A percentile compares a stretch with the other conserved stretches of the same genome.
Evolutionary conservation across 192 early-diverging fungal species (phyloP).

Genomic region (Umbelopsis ramanniana): DNA sequence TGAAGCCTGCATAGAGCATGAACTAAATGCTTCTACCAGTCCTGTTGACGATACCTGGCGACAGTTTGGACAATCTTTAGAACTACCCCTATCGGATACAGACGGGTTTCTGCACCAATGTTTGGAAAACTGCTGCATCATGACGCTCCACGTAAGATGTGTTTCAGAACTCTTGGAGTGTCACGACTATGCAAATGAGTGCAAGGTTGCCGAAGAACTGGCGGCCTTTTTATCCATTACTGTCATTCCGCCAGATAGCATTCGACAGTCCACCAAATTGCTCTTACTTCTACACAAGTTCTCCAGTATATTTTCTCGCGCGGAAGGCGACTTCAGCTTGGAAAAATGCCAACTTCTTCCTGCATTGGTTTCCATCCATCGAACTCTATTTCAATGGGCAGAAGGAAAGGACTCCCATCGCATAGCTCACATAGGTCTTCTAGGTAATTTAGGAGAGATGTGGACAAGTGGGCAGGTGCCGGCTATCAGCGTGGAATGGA

Average conservation of each 20-base stretch:
- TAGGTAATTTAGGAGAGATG: background rate
- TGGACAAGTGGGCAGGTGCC: background rate
- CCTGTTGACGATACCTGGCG: constrained; percentile 2
- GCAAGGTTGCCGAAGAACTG: constrained; percentile 2
- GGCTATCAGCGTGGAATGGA: constrained; percentile 10
- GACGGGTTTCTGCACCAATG: constrained; percentile 8
- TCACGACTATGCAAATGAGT: background rate
- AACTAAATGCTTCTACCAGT: background rate
- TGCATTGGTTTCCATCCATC: constrained; percentile 6
- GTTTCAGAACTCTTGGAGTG: background rate
- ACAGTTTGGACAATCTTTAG: background rate
- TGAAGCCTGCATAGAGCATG: background rate
- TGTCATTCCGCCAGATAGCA: background rate
- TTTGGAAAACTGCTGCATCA: constrained; percentile 6
- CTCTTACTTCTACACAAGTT: background rate
- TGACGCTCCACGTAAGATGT: background rate
- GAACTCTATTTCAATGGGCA: constrained; percentile 1
- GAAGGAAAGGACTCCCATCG: constrained; percentile 6
- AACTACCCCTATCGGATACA: background rate
- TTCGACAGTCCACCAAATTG: background rate
- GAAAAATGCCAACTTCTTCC: background rate
- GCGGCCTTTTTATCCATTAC: constrained; percentile 15
- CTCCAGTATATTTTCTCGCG: background rate
- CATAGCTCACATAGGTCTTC: background rate
- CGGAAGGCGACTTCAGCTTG: background rate